Percentiles rank a stretch among this genome's conserved stretches.
Evolutionary conservation across 192 early-diverging fungal species (phyloP).

Genomic region (Oehlia diaphana): DNA sequence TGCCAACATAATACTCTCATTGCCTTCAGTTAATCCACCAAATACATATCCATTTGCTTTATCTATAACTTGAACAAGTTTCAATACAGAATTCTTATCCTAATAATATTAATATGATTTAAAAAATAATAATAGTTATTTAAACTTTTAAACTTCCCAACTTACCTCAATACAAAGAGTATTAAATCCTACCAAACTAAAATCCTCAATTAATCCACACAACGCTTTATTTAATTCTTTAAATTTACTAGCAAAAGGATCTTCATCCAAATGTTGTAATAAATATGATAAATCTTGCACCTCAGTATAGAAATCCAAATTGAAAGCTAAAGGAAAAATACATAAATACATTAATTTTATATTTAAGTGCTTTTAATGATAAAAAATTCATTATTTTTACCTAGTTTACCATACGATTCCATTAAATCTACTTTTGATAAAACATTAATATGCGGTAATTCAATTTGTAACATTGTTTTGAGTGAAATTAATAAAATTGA

Average conservation of each 20-base stretch:
- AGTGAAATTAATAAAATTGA: conserved; percentile 86
- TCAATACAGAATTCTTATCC: conserved; percentile 82
- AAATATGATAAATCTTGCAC: conserved; percentile 89
- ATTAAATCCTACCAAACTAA: conserved; percentile 86
- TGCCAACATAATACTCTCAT: conserved; percentile 73
- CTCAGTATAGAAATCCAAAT: conserved; percentile 93
- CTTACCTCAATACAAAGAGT: conserved; percentile 67
- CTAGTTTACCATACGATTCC: conserved; percentile 70
- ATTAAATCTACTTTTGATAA: conserved; percentile 94
- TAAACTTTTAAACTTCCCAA: not conserved
- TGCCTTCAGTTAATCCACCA: conserved; percentile 73
- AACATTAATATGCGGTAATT: conserved; percentile 96
- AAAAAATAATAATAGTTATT: not conserved
- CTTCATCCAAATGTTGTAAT: conserved; percentile 71
- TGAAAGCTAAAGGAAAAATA: conserved; percentile 61
- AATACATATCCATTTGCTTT: conserved; percentile 92
- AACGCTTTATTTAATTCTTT: conserved; percentile 77
- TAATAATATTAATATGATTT: conserved; percentile 43
- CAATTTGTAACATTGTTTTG: conserved; percentile 91
- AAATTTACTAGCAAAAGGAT: conserved; percentile 65
- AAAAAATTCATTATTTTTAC: conserved; percentile 28
- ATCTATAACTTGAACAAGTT: conserved; percentile 78
- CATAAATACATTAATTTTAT: not conserved
- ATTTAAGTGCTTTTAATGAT: too few relatives aligned
- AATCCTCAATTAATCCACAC: conserved; percentile 91